Evolutionary conservation across 164 flowering plant genomes (phyloP), one percentile per base, ranked within the genome.

Genomic region (Kalanchoe fedtschenkoi): DNA sequence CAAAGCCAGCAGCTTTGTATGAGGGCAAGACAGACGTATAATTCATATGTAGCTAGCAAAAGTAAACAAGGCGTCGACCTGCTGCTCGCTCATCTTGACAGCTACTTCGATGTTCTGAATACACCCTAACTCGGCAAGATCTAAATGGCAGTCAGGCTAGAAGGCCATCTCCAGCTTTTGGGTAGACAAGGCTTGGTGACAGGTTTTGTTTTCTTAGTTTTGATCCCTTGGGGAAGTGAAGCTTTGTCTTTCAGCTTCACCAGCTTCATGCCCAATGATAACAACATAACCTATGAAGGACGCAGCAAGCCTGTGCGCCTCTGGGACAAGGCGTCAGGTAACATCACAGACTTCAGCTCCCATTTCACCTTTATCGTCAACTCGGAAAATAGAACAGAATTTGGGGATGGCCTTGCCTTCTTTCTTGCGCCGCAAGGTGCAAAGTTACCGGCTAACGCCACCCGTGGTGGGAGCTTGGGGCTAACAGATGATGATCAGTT

Each of bases 391-490:
- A 4, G 8, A 1, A 6, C 64, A 4, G 0, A 0, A 0, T 66
- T 24, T 22, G 82, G 77, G 4, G 84, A 79, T 58, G 89, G 89
- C n/a, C 54, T 84, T 0, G 74, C 78, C 13, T 86, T 83, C 70
- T 86, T 82, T 62, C 66, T 86, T 3, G 84, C 84, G 5, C 76
- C 81, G 3, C n/a, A 4, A 1, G 62, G 47, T 1, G 68, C 74
- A 7, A 38, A 17, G 2, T 41, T 73, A 21, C 78, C 80, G 0
- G 17, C 9, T 0, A 28, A 54, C 5, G 47, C 69, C 0, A 28
- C 46, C 1, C 71, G 72, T 4, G 82, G 76, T 7, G 33, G 34
- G 10, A 7, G 14, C 11, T 64, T 79, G 4, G 80, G 76, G 10
- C 72, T 76, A 8, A 42, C 72, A 14, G 24, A 33, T 34, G 66